phyloP scores from a whole-genome alignment of 2,329 filamentous ascomycete species.

The Fusarium kyushuense region DNA sequence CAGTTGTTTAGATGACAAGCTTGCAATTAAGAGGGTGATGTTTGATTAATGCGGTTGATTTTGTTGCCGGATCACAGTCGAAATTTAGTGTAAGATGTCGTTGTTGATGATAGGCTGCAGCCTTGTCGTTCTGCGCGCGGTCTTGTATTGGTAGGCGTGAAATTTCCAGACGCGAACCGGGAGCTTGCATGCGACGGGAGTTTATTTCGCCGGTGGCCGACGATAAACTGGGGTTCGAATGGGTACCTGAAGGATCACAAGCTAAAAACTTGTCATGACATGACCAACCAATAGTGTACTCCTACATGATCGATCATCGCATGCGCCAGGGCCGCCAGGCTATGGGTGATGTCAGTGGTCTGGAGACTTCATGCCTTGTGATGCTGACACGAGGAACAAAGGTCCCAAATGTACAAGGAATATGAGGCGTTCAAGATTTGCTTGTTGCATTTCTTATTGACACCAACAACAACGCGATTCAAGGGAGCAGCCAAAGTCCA shows the following conservation, averaged over 20 bases:
- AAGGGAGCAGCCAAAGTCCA: constrained; percentile 13
- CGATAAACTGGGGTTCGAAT: neutral
- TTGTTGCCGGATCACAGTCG: neutral
- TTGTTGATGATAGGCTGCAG: constrained; percentile 14
- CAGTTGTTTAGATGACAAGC: neutral
- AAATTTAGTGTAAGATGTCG: neutral
- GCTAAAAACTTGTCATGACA: constrained; percentile 17
- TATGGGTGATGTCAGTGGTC: constrained; percentile 46
- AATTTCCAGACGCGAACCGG: constrained; percentile 43
- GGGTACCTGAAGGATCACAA: constrained; percentile 17
- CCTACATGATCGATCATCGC: constrained; percentile 37
- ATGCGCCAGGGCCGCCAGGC: constrained; percentile 42
- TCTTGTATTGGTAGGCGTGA: constrained; percentile 38
- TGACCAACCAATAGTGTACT: constrained; percentile 23
- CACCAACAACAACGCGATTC: constrained; percentile 2
- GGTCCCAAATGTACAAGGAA: neutral
- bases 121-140: constrained; percentile 28
- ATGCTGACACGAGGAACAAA: constrained; percentile 18
- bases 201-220: constrained; percentile 48
- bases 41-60: neutral
- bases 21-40: neutral
- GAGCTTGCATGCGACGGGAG: constrained; percentile 34
- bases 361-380: constrained; percentile 36
- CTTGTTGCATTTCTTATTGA: constrained; percentile 4
- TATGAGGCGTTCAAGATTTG: constrained; percentile 8